Base-by-base conservation (phyloP, 2,329 filamentous ascomycete species). In the Fusarium sterilihyphosum region DNA sequence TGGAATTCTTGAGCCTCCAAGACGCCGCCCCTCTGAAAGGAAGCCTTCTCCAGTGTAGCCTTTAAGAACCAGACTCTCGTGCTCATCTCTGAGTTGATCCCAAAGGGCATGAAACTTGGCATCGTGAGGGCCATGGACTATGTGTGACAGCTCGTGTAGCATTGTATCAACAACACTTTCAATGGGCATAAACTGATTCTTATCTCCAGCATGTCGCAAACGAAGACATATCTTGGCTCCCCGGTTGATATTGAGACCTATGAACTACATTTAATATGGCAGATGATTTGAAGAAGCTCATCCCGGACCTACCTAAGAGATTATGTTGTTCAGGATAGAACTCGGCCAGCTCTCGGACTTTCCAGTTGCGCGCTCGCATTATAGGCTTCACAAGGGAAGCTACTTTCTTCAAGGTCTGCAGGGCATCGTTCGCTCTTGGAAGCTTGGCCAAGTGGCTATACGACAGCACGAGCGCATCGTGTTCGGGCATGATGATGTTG, bases 21-120 rank as follows among this genome's bases (percentile, higher is more conserved):
- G 88, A 17, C 89, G 89, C 22, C 90, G 89, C 3, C 95, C 96
- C 38, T 92, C 85, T 0, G 92, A 92, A 37, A 98, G 84, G 83
- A 98, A 98, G 0, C 93, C 93, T 82, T 98, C 95, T 18, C 96
- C 96, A 0, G 94, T 97, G 79, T 96, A 98, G 24, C 96, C 96
- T 80, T 96, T 96, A 67, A 90, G 85, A 17, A 91, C 80, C 12
- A 98, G 87, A 5, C 91, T 90, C 77, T 95, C 90, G 77, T 96
- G 92, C 83, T 98, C 95, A 66, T 96, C 93, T 26, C 96, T 91
- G 9, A 98, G 89, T 80, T 97, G 92, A 77, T 98, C 92, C 94
- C 95, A 98, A 10, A 98, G 85, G 1, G 91, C 91, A 76, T 98
- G 91, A 79, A 98, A 98, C 41, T 92, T 89, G 53, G 86, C 88